phyloP scores from a whole-genome alignment of 2,329 filamentous ascomycete species.

The Cucurbitaria berberidis region DNA sequence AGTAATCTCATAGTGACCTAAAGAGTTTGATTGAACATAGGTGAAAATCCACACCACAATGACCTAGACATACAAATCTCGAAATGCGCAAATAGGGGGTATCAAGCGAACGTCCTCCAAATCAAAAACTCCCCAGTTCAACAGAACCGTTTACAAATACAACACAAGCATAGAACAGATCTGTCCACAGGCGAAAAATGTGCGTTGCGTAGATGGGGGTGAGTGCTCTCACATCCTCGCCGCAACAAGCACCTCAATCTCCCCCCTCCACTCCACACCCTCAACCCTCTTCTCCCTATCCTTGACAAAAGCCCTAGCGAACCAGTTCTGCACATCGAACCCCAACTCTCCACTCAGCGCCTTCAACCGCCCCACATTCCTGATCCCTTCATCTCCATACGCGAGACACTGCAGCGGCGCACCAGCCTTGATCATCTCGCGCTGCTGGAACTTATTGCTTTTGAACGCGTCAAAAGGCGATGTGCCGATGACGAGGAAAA shows the following conservation, averaged over 20 bases:
- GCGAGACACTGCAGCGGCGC: constrained; percentile 49
- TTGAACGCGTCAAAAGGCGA: constrained; percentile 51
- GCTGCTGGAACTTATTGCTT: constrained; percentile 50
- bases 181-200: too few species aligned
- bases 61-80: too few species aligned
- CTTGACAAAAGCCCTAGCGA: constrained; percentile 46
- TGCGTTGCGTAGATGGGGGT: too few species aligned
- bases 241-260: not conserved
- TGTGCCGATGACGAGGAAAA: constrained; percentile 51
- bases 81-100: too few species aligned
- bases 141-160: too few species aligned
- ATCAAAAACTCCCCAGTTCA: too few species aligned
- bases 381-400: constrained; percentile 43
- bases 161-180: too few species aligned
- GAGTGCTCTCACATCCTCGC: not conserved
- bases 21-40: too few species aligned
- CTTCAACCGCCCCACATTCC: constrained; percentile 39
- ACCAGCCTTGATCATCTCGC: constrained; percentile 54
- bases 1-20: too few species aligned
- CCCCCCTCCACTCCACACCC: constrained; percentile 37
- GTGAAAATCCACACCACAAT: too few species aligned
- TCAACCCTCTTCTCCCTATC: constrained; percentile 37
- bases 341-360: constrained; percentile 32
- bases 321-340: constrained; percentile 43
- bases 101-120: too few species aligned